Evolutionary conservation across 768 basidiomycete genomes (phyloP).

Genomic region (Suillus luteus): DNA sequence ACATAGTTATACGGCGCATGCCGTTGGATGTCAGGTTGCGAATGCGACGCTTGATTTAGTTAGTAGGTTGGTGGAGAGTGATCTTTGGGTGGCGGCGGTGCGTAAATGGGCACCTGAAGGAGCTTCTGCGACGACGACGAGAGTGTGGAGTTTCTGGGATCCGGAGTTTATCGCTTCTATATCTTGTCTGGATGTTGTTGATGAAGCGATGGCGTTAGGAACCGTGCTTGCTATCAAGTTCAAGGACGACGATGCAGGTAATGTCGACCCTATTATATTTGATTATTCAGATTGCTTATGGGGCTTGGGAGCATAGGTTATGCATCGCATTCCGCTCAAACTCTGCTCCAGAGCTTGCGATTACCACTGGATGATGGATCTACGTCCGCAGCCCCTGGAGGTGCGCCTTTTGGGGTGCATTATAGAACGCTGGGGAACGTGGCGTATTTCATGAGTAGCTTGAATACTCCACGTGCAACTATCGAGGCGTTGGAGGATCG

Average conservation of each 20-base stretch:
- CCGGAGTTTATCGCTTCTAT: conserved; percentile 65
- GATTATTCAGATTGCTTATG: not conserved
- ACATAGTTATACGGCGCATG: conserved; percentile 94
- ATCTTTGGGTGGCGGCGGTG: conserved; percentile 62
- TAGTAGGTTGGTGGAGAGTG: conserved; percentile 47
- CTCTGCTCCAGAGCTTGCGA: conserved; percentile 55
- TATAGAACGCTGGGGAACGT: conserved; percentile 88
- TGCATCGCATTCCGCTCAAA: conserved; percentile 64
- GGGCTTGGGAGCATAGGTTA: conserved; percentile 42
- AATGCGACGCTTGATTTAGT: conserved; percentile 73
- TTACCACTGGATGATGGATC: conserved; percentile 23
- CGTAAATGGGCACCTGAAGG: conserved; percentile 51
- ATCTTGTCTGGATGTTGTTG: conserved; percentile 56
- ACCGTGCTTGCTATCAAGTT: conserved; percentile 83
- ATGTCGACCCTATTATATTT: conserved; percentile 16
- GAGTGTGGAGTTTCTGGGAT: conserved; percentile 89
- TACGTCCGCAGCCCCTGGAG: conserved; percentile 49
- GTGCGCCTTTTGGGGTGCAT: conserved; percentile 70
- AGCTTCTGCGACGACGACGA: conserved; percentile 12
- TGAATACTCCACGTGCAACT: conserved; percentile 62
- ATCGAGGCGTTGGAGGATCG: conserved; percentile 64
- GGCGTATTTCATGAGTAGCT: conserved; percentile 90
- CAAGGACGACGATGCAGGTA: conserved; percentile 57
- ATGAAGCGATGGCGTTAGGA: conserved; percentile 85
- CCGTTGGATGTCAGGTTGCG: conserved; percentile 91